Conservation (phyloP, 2,329 filamentous ascomycete species). For the Coniosporium tulheliwenetii region DNA sequence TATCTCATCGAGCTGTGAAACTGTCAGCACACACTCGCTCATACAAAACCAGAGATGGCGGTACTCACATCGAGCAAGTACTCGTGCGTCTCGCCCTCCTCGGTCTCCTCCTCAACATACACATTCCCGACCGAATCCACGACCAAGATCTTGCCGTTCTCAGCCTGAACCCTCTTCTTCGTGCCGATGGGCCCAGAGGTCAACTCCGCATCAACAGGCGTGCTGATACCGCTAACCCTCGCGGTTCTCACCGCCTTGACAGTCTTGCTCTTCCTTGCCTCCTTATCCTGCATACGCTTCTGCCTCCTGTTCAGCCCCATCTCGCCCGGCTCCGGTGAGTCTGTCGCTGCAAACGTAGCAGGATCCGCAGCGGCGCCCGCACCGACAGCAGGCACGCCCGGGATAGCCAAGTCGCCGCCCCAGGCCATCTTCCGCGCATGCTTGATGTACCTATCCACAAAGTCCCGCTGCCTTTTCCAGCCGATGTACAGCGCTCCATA, state of each 20-base stretch:
- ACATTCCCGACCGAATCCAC: conserved; percentile 88
- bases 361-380: conserved; percentile 23
- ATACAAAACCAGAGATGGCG: neutral
- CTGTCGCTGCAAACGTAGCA: conserved; percentile 15
- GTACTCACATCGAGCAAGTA: conserved; percentile 71
- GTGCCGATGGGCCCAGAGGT: conserved; percentile 51
- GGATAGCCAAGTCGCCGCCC: conserved; percentile 60
- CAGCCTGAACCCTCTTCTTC: conserved; percentile 75
- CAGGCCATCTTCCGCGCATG: conserved; percentile 79
- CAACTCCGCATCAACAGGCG: conserved; percentile 36
- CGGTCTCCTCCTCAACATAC: conserved; percentile 82
- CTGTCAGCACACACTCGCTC: no score
- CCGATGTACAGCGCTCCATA: conserved; percentile 73
- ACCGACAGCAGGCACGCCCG: conserved; percentile 52
- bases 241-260: conserved; percentile 29
- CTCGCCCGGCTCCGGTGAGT: conserved; percentile 21
- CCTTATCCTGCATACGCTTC: conserved; percentile 76
- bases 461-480: conserved; percentile 82
- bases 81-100: conserved; percentile 69
- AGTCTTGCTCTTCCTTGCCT: conserved; percentile 45
- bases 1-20: conserved; percentile 57
- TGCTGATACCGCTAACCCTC: conserved; percentile 32
- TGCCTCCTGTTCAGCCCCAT: conserved; percentile 63
- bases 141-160: conserved; percentile 90
- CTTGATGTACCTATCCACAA: conserved; percentile 80